Base-by-base conservation (phyloP, 805 yeast species). In the Metschnikowia arizonensis region DNA sequence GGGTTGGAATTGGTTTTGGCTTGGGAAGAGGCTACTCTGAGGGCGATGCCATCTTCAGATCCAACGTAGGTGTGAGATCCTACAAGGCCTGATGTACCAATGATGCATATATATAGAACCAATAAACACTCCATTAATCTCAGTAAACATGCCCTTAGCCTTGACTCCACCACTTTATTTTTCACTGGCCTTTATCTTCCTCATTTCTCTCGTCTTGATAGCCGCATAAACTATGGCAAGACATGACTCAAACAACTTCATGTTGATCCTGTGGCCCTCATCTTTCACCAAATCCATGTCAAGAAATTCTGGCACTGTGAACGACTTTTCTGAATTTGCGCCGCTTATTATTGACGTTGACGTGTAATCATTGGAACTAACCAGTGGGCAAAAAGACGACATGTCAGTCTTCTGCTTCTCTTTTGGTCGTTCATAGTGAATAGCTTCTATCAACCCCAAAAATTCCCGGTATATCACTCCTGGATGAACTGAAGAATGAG, bases 1-100 rank as follows among this genome's bases (percentile, higher is more conserved):
- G 97, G 96, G 69, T 91, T 50, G 99, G 99, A 54, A 72, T 89
- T 53, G 99, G 99, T 31, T 91, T 93, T 60, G 99, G 99, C 55
- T 78, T 90, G 51, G 99, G 99, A 54, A 85, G 97, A 74, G 97
- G 97, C 44, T 93, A 89, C 69, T 82, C 98, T 50, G 99, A 93
- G 73, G 99, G 98, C 50, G 98, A 93, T 63, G 95, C 97, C 50
- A 85, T 90, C 46, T 91, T 93, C 79, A 84, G 97, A 72, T 78
- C 88, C 11, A 63, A 60, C 56, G 87, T 84, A 51, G 95, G 95
- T 46, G 64, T 83, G 52, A 83, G 95, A 76, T 72, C 81, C 42
- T 80, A 83, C 47, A 81, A 81, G 61, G 87, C 88, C 49, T 85
- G 67, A 65, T 43, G 18, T 36, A 33, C 23, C 14, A 25, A 10